Conservation (phyloP, 495 filamentous ascomycete species). For the Penicillium malachiteum region DNA sequence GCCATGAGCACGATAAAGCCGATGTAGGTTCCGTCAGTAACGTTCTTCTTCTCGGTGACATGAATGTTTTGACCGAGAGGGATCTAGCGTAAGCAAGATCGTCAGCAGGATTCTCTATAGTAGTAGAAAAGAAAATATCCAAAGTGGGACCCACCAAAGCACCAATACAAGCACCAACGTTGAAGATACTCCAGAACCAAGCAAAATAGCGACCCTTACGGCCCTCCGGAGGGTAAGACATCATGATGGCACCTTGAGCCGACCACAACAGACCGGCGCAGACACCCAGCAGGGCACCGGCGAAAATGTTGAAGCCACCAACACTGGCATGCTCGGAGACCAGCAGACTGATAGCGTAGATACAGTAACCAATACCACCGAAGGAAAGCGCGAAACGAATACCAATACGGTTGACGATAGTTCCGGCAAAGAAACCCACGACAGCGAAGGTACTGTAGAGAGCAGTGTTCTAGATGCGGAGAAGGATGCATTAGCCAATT, state of each 20-base stretch:
- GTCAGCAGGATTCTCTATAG: not conserved
- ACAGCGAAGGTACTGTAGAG: conserved; percentile 61
- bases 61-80: conserved; percentile 48
- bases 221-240: conserved; percentile 48
- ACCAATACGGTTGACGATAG: conserved; percentile 47
- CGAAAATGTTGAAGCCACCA: conserved; percentile 71
- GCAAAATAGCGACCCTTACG: conserved; percentile 51
- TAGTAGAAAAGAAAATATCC: not conserved
- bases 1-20: conserved; percentile 51
- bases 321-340: conserved; percentile 67
- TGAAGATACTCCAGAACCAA: conserved; percentile 56
- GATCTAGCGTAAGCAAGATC: conserved; percentile 13
- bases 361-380: conserved; percentile 46
- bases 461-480: conserved; percentile 44
- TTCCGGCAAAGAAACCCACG: conserved; percentile 54
- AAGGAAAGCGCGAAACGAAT: conserved; percentile 42
- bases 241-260: conserved; percentile 55
- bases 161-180: conserved; percentile 51
- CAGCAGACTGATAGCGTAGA: conserved; percentile 46
- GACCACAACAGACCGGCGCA: conserved; percentile 52
- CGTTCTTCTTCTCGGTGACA: conserved; percentile 33
- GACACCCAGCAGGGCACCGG: conserved; percentile 47
- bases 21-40: conserved; percentile 52
- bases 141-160: conserved; percentile 33
- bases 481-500: not conserved